phyloP scores from a whole-genome alignment of 495 filamentous ascomycete genomes.

The Penicillium longicatenatum region DNA sequence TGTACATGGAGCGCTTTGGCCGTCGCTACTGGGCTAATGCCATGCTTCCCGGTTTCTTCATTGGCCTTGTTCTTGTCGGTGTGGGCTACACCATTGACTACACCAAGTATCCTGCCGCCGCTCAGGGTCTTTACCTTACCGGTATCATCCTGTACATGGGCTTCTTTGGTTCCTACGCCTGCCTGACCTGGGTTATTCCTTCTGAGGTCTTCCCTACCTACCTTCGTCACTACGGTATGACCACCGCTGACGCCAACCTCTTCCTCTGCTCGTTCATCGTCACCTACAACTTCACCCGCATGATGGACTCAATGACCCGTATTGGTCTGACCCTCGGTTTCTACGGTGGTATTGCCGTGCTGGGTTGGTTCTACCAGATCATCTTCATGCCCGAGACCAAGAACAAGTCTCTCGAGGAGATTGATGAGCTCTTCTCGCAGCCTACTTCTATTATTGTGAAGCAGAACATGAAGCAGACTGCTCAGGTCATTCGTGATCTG shows the following conservation, averaged over 20 bases:
- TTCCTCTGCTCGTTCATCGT: slow-evolving; percentile 65
- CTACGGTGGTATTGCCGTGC: slow-evolving; percentile 60
- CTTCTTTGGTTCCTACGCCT: slow-evolving; percentile 66
- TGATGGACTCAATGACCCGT: slow-evolving; percentile 57
- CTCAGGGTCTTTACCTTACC: slow-evolving; percentile 55
- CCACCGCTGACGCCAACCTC: slow-evolving; percentile 54
- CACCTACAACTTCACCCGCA: slow-evolving; percentile 62
- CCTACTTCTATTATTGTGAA: slow-evolving; percentile 57
- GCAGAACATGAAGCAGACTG: slow-evolving; percentile 48
- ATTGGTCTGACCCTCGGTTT: slow-evolving; percentile 61
- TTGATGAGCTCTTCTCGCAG: slow-evolving; percentile 58
- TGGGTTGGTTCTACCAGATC: slow-evolving; percentile 61
- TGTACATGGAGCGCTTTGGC: slow-evolving; percentile 62
- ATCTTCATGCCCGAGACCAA: slow-evolving; percentile 67
- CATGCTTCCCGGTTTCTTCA: slow-evolving; percentile 63
- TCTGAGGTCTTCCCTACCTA: slow-evolving; percentile 63
- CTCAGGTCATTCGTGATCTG: slow-evolving; percentile 36
- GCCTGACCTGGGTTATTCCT: slow-evolving; percentile 63
- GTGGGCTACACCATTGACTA: slow-evolving; percentile 50
- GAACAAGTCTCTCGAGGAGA: slow-evolving; percentile 63
- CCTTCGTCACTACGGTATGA: slow-evolving; percentile 62
- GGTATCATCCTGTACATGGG: slow-evolving; percentile 61
- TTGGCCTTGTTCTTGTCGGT: slow-evolving; percentile 59
- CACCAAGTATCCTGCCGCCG: slow-evolving; percentile 37
- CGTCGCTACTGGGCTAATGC: slow-evolving; percentile 62